These are phyloP conservation scores for Elasticomyces elasticus DNA, from an alignment of 495 filamentous ascomycete species.

Conservation along the genomic window DNA sequence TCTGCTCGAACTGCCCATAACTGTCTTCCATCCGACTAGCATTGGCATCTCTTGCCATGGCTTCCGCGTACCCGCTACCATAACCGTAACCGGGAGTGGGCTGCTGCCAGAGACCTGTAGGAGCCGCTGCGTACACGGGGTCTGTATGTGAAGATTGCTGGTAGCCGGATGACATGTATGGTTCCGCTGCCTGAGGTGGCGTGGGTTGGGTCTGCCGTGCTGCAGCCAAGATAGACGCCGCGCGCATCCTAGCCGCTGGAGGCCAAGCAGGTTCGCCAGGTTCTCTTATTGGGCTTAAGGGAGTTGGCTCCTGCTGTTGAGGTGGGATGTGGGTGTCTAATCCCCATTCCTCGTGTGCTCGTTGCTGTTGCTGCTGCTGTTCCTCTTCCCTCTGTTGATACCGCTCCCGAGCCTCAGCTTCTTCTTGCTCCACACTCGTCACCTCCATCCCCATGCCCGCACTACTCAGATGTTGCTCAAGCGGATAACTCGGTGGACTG, in stretches of 20 bases:
- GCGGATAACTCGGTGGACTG: constrained; percentile 24
- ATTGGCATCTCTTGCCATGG: constrained; percentile 1
- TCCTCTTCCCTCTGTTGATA: constrained; percentile 22
- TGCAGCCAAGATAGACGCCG: constrained; percentile 9
- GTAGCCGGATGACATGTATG: constrained; percentile 14
- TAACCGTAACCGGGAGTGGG: too few species aligned
- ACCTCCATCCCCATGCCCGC: constrained; percentile 20
- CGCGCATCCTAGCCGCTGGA: constrained; percentile 19
- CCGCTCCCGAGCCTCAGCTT: constrained; percentile 29
- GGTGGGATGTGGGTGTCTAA: constrained; percentile 11
- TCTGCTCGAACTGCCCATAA: constrained; percentile 21
- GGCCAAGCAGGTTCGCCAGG: constrained; percentile 14
- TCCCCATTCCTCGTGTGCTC: constrained; percentile 11
- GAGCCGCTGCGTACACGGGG: constrained; percentile 16
- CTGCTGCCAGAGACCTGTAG: constrained; percentile 11
- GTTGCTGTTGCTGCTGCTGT: neutral
- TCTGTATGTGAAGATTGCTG: constrained; percentile 1
- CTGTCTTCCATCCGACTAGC: constrained; percentile 4
- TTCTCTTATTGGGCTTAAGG: constrained; percentile 15
- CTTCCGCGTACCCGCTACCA: constrained; percentile 17
- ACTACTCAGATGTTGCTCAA: constrained; percentile 4
- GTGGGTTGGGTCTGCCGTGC: neutral
- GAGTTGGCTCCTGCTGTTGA: neutral
- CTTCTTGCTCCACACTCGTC: constrained; percentile 31
- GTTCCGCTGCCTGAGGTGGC: constrained; percentile 2